Percentiles rank a stretch among this genome's conserved stretches.
Conservation (phyloP, 345 rosid species). For the Mallotus nudiflorus region DNA sequence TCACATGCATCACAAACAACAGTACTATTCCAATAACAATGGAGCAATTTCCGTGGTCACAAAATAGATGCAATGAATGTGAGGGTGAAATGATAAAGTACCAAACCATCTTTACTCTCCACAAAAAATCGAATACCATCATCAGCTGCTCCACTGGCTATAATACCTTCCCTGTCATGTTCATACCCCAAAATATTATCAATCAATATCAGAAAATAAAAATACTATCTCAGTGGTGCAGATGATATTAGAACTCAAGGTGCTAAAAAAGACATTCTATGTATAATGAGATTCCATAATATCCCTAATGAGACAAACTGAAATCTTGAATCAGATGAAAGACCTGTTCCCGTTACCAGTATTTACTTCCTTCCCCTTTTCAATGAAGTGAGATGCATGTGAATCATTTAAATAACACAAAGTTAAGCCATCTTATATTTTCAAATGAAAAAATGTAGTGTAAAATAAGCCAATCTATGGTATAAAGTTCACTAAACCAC, state of each 20-base stretch:
- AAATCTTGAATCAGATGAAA: not conserved
- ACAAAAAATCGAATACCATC: slow-evolving; percentile 74
- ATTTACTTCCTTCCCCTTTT: not conserved
- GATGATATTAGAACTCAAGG: not conserved
- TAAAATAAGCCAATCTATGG: not conserved
- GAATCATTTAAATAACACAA: not conserved
- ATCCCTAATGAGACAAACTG: not conserved
- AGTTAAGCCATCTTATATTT: not conserved
- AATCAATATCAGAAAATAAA: slow-evolving; percentile 5
- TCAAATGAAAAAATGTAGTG: not conserved
- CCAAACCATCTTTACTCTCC: slow-evolving; percentile 64
- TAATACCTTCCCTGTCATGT: slow-evolving; percentile 59
- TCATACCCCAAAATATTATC: slow-evolving; percentile 7
- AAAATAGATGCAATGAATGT: slow-evolving; percentile 4
- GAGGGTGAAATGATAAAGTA: slow-evolving; percentile 24
- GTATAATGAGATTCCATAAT: not conserved
- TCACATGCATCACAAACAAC: not conserved
- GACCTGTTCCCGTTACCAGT: not conserved
- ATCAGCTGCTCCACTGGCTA: slow-evolving; percentile 95
- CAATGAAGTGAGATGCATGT: not conserved
- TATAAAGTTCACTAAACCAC: not conserved
- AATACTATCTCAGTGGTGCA: not conserved
- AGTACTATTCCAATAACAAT: too few species aligned
- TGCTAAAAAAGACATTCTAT: not conserved
- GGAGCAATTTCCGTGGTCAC: not conserved